Evolutionary conservation across 805 yeast genomes (phyloP).

Genomic region (Saccharomycopsis vini): DNA sequence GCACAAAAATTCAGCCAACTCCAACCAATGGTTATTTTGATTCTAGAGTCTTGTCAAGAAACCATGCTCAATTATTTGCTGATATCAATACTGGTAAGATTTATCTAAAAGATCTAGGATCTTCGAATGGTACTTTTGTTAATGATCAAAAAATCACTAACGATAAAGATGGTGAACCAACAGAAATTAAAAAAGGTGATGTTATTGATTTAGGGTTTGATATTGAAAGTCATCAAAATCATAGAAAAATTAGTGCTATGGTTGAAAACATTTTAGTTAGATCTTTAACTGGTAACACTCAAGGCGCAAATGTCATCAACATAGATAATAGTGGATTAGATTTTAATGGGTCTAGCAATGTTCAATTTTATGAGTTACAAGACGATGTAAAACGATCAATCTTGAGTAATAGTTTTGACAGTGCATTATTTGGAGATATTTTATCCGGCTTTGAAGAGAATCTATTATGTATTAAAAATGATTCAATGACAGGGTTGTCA

Average conservation of each 20-base stretch:
- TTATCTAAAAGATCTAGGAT: slow-evolving; percentile 75
- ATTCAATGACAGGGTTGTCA: slow-evolving; percentile 45
- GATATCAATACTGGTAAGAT: slow-evolving; percentile 56
- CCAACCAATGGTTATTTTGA: slow-evolving; percentile 88
- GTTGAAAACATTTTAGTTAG: slow-evolving; percentile 62
- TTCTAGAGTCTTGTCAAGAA: slow-evolving; percentile 84
- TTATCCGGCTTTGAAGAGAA: slow-evolving; percentile 39
- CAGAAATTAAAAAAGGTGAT: slow-evolving; percentile 70
- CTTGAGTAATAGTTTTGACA: slow-evolving; percentile 35
- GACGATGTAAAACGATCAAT: slow-evolving; percentile 20
- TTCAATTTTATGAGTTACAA: slow-evolving; percentile 15
- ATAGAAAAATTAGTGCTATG: slow-evolving; percentile 77
- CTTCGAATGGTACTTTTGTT: slow-evolving; percentile 91
- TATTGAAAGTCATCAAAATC: slow-evolving; percentile 50
- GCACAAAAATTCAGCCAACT: slow-evolving; percentile 41
- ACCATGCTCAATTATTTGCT: slow-evolving; percentile 85
- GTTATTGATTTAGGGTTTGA: slow-evolving; percentile 91
- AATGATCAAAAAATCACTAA: slow-evolving; percentile 62
- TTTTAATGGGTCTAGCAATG: neutral
- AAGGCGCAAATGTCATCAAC: slow-evolving; percentile 17
- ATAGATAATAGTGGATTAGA: slow-evolving; percentile 8
- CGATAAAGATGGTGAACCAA: slow-evolving; percentile 40
- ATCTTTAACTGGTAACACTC: slow-evolving; percentile 25
- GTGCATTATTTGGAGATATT: slow-evolving; percentile 56
- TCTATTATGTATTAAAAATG: slow-evolving; percentile 38